These are phyloP conservation scores for Cephaloascus fragrans DNA, from an alignment of 805 yeast genomes.

Conservation along the genomic window DNA sequence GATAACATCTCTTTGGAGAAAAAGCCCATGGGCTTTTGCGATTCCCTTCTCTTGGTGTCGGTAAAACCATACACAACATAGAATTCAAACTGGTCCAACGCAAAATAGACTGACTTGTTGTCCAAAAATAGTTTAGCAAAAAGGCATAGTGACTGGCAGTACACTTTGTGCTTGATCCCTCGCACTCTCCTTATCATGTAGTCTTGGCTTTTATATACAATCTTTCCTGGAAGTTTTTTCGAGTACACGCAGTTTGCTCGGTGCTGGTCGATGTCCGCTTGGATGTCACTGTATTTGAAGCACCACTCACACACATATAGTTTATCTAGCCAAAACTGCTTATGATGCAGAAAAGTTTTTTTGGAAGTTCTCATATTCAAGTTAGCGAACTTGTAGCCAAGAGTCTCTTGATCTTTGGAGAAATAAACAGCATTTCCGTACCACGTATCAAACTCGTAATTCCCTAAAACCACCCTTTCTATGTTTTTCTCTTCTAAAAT, in stretches of 20 bases:
- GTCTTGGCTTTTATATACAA: constrained; percentile 53
- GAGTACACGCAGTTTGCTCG: constrained; percentile 32
- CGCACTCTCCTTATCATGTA: constrained; percentile 55
- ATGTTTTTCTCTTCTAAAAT: constrained; percentile 56
- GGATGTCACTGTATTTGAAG: constrained; percentile 63
- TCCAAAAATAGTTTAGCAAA: constrained; percentile 85
- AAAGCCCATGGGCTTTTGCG: constrained; percentile 73
- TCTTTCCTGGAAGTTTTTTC: constrained; percentile 46
- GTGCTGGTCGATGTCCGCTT: constrained; percentile 41
- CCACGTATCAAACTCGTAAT: constrained; percentile 69
- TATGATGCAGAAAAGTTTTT: constrained; percentile 1
- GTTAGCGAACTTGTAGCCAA: constrained; percentile 31
- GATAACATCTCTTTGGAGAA: constrained; percentile 82
- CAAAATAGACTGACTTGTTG: constrained; percentile 79
- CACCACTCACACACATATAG: constrained; percentile 74
- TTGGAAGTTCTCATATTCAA: constrained; percentile 9
- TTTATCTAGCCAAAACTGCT: constrained; percentile 43
- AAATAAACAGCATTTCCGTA: constrained; percentile 81
- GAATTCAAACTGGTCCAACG: constrained; percentile 71
- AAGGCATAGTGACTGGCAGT: constrained; percentile 74
- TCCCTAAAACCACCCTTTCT: constrained; percentile 55
- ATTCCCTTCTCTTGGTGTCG: constrained; percentile 15
- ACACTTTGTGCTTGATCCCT: constrained; percentile 55
- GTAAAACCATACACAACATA: constrained; percentile 56
- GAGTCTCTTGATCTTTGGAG: constrained; percentile 28